Conservation (phyloP, 768 basidiomycete genomes). For the Lactifluus piperatus region DNA sequence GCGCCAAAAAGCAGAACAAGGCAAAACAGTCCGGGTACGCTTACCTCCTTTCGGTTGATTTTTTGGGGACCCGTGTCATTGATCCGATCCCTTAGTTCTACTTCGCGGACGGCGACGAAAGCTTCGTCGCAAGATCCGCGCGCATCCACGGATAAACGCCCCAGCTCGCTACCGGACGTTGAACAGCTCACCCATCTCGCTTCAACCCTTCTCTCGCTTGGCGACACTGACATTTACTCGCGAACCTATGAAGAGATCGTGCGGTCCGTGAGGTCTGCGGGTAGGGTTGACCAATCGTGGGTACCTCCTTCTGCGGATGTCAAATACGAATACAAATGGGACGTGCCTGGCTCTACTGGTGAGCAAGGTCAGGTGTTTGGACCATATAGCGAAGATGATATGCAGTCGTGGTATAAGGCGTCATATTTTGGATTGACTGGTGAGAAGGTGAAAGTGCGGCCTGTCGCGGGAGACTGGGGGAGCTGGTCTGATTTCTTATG, state of each 20-base stretch:
- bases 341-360: constrained; percentile 39
- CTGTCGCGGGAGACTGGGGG: constrained; percentile 62
- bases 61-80: no score
- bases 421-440: constrained; percentile 72
- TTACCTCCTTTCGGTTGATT: neutral
- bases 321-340: constrained; percentile 80
- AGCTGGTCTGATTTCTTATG: constrained; percentile 52
- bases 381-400: constrained; percentile 72
- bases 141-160: neutral
- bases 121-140: neutral
- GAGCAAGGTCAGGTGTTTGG: constrained; percentile 53
- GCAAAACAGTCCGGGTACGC: constrained; percentile 22
- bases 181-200: constrained; percentile 79
- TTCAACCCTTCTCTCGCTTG: constrained; percentile 79
- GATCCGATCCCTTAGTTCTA: constrained; percentile 1
- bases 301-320: constrained; percentile 66
- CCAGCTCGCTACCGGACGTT: constrained; percentile 44
- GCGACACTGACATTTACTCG: constrained; percentile 80
- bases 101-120: constrained; percentile 6
- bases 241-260: constrained; percentile 82
- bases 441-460: constrained; percentile 69
- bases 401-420: constrained; percentile 72
- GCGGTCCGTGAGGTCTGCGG: constrained; percentile 62
- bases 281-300: constrained; percentile 61
- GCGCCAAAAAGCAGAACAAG: constrained; percentile 46